These are phyloP conservation scores for Takashimella tepidaria DNA, from an alignment of 1,284 basidiomycete genomes.

Conservation along the genomic window DNA sequence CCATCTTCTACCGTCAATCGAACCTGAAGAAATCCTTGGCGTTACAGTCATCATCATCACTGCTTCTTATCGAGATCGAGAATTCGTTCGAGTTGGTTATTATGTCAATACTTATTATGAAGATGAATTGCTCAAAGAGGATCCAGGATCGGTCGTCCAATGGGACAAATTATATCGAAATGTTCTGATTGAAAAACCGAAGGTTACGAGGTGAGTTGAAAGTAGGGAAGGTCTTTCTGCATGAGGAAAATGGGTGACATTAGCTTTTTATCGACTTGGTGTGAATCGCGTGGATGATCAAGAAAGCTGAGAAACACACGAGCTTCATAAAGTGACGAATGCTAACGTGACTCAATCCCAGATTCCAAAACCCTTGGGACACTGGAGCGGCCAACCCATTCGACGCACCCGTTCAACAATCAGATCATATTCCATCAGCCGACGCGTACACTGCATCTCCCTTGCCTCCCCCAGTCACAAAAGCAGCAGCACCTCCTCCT, in stretches of 20 bases:
- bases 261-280: not conserved
- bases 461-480: constrained; percentile 38
- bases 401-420: not conserved
- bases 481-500: constrained; percentile 18
- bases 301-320: constrained; percentile 2
- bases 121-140: constrained; percentile 78
- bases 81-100: constrained; percentile 98
- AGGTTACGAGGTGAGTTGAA: constrained; percentile 69
- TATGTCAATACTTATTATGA: constrained; percentile 99
- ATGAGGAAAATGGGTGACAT: not conserved
- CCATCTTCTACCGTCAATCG: constrained; percentile 67
- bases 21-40: constrained; percentile 58
- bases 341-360: too few species aligned
- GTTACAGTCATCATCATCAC: constrained; percentile 95
- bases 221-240: not conserved
- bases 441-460: constrained; percentile 18
- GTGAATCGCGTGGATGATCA: not conserved
- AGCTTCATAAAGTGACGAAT: too few species aligned
- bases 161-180: constrained; percentile 80
- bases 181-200: constrained; percentile 79
- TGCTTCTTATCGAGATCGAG: constrained; percentile 83
- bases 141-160: constrained; percentile 62
- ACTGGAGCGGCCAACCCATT: constrained; percentile 6
- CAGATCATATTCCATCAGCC: not conserved
- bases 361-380: constrained; percentile 47